Conservation (phyloP, 192 early-diverging fungal species). For the Gryganskiella cystojenkinii region DNA sequence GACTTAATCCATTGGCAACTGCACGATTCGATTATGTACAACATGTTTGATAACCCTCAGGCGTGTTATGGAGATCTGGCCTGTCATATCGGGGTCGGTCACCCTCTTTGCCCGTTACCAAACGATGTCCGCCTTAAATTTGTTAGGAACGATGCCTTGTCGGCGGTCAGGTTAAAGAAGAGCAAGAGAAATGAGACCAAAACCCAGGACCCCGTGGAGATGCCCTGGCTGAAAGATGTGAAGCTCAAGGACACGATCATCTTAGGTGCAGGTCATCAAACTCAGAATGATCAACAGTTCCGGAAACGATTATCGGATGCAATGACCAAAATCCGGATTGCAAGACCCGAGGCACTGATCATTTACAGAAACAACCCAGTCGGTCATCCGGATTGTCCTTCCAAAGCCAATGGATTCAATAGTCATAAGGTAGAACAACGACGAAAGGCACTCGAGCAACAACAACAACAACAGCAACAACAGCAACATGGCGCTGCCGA, state of each 20-base stretch:
- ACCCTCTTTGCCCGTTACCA: constrained; percentile 39
- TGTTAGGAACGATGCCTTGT: constrained; percentile 63
- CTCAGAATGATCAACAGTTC: constrained; percentile 53
- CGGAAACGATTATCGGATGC: constrained; percentile 37
- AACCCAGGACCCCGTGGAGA: constrained; percentile 54
- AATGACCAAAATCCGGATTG: constrained; percentile 47
- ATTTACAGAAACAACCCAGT: constrained; percentile 61
- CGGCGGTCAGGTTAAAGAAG: constrained; percentile 8
- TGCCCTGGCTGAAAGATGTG: constrained; percentile 53
- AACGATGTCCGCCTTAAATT: constrained; percentile 44
- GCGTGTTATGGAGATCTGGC: constrained; percentile 66
- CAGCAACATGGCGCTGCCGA: neutral
- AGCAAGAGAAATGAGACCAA: constrained; percentile 32
- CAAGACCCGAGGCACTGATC: constrained; percentile 51
- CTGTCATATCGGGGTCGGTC: constrained; percentile 55
- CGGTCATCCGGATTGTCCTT: constrained; percentile 53
- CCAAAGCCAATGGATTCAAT: constrained; percentile 35
- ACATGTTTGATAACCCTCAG: constrained; percentile 62
- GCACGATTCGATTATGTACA: constrained; percentile 64
- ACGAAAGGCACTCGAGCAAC: neutral
- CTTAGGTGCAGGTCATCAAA: constrained; percentile 54
- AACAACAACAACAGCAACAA: neutral
- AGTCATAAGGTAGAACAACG: neutral
- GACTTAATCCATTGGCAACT: constrained; percentile 63
- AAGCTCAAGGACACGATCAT: constrained; percentile 55